These are phyloP conservation scores for Bipolaris bicolor DNA, from an alignment of 2,329 filamentous ascomycete species.

Conservation along the genomic window DNA sequence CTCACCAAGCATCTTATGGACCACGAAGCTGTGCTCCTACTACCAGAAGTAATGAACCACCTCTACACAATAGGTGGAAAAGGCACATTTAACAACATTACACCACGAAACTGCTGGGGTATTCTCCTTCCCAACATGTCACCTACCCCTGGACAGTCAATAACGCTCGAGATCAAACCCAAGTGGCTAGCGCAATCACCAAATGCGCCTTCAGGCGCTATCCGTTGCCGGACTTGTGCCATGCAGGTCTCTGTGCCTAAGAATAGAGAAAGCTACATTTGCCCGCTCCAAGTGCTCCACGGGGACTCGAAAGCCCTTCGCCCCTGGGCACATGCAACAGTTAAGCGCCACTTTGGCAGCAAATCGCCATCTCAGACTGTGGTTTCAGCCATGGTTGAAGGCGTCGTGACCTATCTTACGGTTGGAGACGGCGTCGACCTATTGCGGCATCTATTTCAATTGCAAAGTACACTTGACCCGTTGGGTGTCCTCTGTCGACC, in stretches of 20 bases:
- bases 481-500: slow-evolving; percentile 33
- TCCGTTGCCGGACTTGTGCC: slow-evolving; percentile 56
- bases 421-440: slow-evolving; percentile 44
- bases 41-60: slow-evolving; percentile 18
- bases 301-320: slow-evolving; percentile 25
- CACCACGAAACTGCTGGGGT: slow-evolving; percentile 19
- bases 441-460: slow-evolving; percentile 44
- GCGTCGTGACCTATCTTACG: slow-evolving; percentile 33
- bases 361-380: slow-evolving; percentile 3
- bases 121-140: slow-evolving; percentile 45
- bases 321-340: slow-evolving; percentile 21
- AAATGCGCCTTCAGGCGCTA: slow-evolving; percentile 49
- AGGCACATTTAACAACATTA: slow-evolving; percentile 10
- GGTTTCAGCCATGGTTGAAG: slow-evolving; percentile 13
- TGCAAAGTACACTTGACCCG: slow-evolving; percentile 50
- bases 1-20: slow-evolving; percentile 29
- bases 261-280: slow-evolving; percentile 37
- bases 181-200: slow-evolving; percentile 58
- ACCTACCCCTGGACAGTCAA: slow-evolving; percentile 22
- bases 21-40: slow-evolving; percentile 24
- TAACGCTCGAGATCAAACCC: slow-evolving; percentile 54
- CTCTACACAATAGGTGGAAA: slow-evolving; percentile 15
- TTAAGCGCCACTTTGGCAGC: slow-evolving; percentile 16
- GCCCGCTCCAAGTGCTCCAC: slow-evolving; percentile 51
- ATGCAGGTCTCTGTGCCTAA: slow-evolving; percentile 46